Conservation (phyloP, 176 grass and related monocot genomes). For the Eragrostis curvula region DNA sequence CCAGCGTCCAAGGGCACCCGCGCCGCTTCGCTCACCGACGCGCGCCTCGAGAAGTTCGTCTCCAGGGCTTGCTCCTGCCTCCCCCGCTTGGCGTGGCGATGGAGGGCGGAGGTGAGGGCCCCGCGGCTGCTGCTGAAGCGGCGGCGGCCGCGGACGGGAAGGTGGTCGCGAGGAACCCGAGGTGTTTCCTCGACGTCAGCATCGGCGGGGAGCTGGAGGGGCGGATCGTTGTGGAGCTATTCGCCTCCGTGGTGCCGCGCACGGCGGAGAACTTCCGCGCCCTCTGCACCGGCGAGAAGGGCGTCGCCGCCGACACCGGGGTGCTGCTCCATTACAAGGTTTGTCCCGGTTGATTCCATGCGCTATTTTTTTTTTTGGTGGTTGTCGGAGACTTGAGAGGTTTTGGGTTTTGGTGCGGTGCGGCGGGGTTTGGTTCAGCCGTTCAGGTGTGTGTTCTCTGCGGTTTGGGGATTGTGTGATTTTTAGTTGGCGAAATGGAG, state of each 20-base stretch:
- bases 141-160: conserved; percentile 11
- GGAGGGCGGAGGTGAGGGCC: conserved; percentile 42
- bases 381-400: neutral
- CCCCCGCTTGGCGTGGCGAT: conserved; percentile 23
- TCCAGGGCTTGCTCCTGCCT: conserved; percentile 40
- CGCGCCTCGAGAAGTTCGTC: neutral
- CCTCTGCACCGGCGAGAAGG: conserved; percentile 95
- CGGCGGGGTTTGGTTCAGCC: neutral
- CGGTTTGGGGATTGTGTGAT: neutral
- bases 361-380: neutral
- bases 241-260: conserved; percentile 62
- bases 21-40: conserved; percentile 1
- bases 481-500: neutral
- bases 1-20: conserved; percentile 4
- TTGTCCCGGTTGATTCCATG: neutral
- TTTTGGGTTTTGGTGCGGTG: neutral
- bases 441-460: neutral
- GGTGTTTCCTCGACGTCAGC: conserved; percentile 84
- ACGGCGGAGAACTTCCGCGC: conserved; percentile 96
- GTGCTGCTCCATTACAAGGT: conserved; percentile 87
- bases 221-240: conserved; percentile 87
- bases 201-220: conserved; percentile 91
- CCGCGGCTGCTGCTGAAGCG: conserved; percentile 6
- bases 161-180: conserved; percentile 50
- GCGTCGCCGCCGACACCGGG: conserved; percentile 58